Evolutionary conservation across 129 eudicot species (phyloP).

Genomic region (Artemisia tridentata): DNA sequence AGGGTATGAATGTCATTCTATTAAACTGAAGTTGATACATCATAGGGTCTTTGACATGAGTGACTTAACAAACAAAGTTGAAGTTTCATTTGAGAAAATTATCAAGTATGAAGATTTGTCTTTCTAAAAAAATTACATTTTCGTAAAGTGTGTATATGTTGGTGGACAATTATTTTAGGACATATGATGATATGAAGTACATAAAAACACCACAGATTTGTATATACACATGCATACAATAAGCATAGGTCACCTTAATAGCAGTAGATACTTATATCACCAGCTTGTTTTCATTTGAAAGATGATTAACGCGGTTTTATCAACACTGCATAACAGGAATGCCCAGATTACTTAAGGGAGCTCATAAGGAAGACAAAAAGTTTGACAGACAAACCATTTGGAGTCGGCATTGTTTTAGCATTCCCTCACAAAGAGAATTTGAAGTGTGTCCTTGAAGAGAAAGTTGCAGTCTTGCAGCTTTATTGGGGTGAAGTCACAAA

Average conservation of each 20-base stretch:
- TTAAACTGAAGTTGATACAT: too few species aligned
- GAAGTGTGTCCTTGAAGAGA: slow-evolving; percentile 73
- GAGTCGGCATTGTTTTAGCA: slow-evolving; percentile 88
- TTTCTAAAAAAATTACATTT: too few species aligned
- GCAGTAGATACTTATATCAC: neutral
- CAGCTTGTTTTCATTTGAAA: neutral
- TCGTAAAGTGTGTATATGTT: too few species aligned
- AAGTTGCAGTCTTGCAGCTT: slow-evolving; percentile 81
- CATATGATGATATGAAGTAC: too few species aligned
- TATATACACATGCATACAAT: too few species aligned
- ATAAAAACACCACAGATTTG: too few species aligned
- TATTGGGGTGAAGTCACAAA: slow-evolving; percentile 82
- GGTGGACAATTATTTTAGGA: too few species aligned
- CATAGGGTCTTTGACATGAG: too few species aligned
- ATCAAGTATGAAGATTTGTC: too few species aligned
- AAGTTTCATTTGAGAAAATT: too few species aligned
- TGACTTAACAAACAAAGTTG: too few species aligned
- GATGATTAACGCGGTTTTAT: neutral
- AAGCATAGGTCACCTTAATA: neutral
- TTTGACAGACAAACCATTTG: slow-evolving; percentile 84
- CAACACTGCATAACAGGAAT: slow-evolving; percentile 51
- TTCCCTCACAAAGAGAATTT: slow-evolving; percentile 86
- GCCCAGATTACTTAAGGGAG: slow-evolving; percentile 76
- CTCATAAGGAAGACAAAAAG: slow-evolving; percentile 80
- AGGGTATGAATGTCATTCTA: too few species aligned